These are phyloP conservation scores for Aegilops bicornis DNA, from an alignment of 176 grass and related monocot species.

Conservation along the genomic window DNA sequence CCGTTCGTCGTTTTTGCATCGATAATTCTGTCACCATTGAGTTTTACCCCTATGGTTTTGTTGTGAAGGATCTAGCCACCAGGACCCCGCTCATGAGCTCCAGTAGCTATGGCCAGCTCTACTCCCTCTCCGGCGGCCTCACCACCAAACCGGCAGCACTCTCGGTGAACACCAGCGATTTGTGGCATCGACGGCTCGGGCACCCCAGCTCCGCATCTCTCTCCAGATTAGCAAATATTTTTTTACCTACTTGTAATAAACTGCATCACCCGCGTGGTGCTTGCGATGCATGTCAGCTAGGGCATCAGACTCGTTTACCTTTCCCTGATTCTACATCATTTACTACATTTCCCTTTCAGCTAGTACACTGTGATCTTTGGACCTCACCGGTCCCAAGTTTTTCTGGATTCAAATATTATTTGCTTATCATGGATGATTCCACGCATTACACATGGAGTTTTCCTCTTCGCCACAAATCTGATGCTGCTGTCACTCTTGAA, in stretches of 20 bases:
- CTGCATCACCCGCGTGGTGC: no score
- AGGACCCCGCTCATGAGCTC: no score
- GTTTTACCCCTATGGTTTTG: neutral
- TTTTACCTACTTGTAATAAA: no score
- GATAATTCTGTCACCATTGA: neutral
- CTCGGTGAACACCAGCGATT: no score
- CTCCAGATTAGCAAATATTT: no score
- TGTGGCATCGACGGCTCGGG: no score
- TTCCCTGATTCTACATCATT: neutral
- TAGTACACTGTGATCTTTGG: neutral
- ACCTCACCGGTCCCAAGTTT: neutral
- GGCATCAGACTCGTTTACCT: no score
- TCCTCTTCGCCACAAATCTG: no score
- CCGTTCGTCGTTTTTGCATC: neutral
- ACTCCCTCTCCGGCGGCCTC: no score
- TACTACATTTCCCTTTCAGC: neutral
- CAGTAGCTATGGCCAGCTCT: no score
- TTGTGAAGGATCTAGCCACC: neutral
- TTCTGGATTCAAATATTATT: neutral
- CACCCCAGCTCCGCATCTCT: no score
- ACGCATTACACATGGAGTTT: neutral
- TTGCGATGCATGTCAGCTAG: no score
- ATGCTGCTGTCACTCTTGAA: neutral
- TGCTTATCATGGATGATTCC: neutral
- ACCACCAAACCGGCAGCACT: accelerated